These are phyloP conservation scores for Alloascoidea africana DNA, from an alignment of 805 yeast species.

Conservation along the genomic window DNA sequence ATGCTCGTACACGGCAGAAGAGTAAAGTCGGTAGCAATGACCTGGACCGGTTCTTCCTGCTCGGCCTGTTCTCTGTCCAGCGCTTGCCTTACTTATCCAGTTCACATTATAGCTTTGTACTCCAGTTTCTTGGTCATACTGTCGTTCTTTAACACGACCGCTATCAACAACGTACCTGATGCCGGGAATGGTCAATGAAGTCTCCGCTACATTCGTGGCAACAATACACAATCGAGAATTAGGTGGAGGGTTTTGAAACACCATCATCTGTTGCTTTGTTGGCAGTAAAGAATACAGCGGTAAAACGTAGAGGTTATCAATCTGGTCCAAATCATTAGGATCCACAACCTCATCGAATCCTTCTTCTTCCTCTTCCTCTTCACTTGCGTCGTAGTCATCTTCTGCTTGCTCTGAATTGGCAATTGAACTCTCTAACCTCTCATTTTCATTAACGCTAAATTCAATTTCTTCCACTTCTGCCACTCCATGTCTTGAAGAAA, in stretches of 20 bases:
- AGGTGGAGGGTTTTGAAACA: constrained; percentile 71
- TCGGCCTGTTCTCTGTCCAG: constrained; percentile 91
- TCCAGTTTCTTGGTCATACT: constrained; percentile 67
- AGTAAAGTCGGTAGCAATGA: constrained; percentile 81
- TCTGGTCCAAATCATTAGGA: constrained; percentile 44
- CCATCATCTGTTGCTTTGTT: constrained; percentile 90
- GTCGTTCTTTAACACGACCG: constrained; percentile 86
- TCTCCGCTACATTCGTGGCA: constrained; percentile 96
- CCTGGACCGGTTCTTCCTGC: constrained; percentile 99
- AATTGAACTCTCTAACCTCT: constrained; percentile 17
- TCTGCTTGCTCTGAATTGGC: constrained; percentile 23
- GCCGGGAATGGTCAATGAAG: constrained; percentile 92
- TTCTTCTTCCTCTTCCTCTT: constrained; percentile 37
- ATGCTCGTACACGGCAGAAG: constrained; percentile 86
- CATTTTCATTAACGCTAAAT: constrained; percentile 21
- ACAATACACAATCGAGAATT: constrained; percentile 83
- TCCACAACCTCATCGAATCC: constrained; percentile 52
- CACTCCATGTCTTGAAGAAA: constrained; percentile 45
- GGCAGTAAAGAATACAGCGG: constrained; percentile 90
- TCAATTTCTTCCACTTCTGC: constrained; percentile 82
- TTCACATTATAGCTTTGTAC: constrained; percentile 85
- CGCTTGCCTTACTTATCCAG: constrained; percentile 92
- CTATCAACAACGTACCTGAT: constrained; percentile 89
- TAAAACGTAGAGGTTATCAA: constrained; percentile 59
- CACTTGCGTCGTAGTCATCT: constrained; percentile 24